Conservation (phyloP, 2,329 filamentous ascomycete genomes). For the Cordyceps sp. region DNA sequence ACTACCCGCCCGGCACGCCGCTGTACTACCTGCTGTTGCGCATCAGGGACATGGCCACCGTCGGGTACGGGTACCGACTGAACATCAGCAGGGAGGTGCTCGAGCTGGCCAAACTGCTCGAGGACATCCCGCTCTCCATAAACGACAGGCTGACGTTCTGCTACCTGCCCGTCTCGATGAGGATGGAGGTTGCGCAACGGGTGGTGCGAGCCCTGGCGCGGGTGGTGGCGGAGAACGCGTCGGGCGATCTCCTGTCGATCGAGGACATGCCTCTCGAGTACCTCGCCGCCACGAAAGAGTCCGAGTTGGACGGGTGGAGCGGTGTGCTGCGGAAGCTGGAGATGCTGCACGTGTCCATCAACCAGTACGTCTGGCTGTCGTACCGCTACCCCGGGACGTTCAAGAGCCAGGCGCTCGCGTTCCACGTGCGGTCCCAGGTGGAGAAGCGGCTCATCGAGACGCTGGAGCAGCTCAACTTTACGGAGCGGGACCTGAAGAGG, state of each 20-base stretch:
- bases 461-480: slow-evolving; percentile 32
- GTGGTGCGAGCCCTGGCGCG: slow-evolving; percentile 49
- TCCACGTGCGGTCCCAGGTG: slow-evolving; percentile 61
- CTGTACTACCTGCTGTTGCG: slow-evolving; percentile 70
- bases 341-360: slow-evolving; percentile 62
- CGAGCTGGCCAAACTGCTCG: slow-evolving; percentile 56
- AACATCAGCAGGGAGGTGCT: slow-evolving; percentile 40
- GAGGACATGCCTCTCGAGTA: slow-evolving; percentile 53
- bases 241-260: slow-evolving; percentile 57
- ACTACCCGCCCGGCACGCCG: slow-evolving; percentile 67
- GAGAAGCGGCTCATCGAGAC: slow-evolving; percentile 50
- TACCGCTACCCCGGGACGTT: slow-evolving; percentile 79
- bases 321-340: slow-evolving; percentile 55
- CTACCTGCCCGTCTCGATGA: slow-evolving; percentile 47
- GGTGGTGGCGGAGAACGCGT: slow-evolving; percentile 50
- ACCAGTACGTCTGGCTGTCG: slow-evolving; percentile 83
- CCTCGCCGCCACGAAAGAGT: slow-evolving; percentile 40
- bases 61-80: slow-evolving; percentile 54
- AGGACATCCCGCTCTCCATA: slow-evolving; percentile 52
- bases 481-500: slow-evolving; percentile 15
- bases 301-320: slow-evolving; percentile 19
- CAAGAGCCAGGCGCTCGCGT: slow-evolving; percentile 54
- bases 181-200: slow-evolving; percentile 25
- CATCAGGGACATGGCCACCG: slow-evolving; percentile 49
- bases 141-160: slow-evolving; percentile 63